These are phyloP conservation scores for Thermothelomyces thermophilus DNA, from an alignment of 2,329 filamentous ascomycete species.

Conservation along the genomic window DNA sequence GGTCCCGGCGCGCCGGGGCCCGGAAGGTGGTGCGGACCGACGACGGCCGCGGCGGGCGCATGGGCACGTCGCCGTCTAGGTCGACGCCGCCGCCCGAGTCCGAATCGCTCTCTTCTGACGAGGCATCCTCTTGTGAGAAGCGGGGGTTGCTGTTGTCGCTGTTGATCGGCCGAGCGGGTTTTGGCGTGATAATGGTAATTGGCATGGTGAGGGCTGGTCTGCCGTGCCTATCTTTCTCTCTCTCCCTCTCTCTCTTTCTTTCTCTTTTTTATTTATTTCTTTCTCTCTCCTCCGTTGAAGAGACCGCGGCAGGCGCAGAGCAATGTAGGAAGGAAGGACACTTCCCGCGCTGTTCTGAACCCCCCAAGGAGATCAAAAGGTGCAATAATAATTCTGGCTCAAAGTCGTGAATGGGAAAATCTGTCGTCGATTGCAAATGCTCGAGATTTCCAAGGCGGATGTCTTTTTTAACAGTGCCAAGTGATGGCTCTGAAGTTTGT, in stretches of 20 bases:
- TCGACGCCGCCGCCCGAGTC: constrained; percentile 37
- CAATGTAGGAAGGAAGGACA: too few relatives aligned
- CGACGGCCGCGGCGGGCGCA: constrained; percentile 24
- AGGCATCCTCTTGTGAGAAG: constrained; percentile 4
- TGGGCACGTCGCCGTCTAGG: constrained; percentile 39
- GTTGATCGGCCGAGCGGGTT: constrained; percentile 18
- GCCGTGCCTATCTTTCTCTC: background rate
- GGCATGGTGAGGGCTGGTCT: constrained; percentile 22
- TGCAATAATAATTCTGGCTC: too few relatives aligned
- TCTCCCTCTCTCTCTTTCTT: background rate
- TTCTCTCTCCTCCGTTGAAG: too few relatives aligned
- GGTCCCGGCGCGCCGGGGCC: background rate
- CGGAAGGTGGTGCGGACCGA: background rate
- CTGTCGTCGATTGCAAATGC: too few relatives aligned
- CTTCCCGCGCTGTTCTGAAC: too few relatives aligned
- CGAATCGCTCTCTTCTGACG: background rate
- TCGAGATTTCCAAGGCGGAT: background rate
- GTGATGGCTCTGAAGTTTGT: background rate
- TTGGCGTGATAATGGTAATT: constrained; percentile 29
- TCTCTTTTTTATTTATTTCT: background rate
- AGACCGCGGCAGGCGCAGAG: too few relatives aligned
- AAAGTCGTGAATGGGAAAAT: too few relatives aligned
- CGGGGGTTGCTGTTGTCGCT: background rate
- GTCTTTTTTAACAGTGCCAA: background rate
- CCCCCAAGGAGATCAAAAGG: too few relatives aligned